Evolutionary conservation across 225 moss, liverwort and hornwort genomes (phyloP), one percentile per base, ranked within the genome.

Genomic region (Bryoerythrophyllum caledonicum): DNA sequence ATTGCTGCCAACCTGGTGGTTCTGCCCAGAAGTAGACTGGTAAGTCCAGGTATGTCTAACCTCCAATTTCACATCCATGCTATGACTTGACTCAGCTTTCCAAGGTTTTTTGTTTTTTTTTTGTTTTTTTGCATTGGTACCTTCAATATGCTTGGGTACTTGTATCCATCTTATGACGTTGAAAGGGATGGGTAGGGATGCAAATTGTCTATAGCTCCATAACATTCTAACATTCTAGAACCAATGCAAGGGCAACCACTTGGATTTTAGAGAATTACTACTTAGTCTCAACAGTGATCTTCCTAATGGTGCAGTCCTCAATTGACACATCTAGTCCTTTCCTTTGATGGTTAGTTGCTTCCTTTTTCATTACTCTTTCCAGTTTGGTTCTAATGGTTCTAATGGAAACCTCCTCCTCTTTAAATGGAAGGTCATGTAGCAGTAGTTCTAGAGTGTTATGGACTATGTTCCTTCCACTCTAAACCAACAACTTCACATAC

Each of bases 21-120:
- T 67, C 67, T 72, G 25, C 37, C 35, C 16, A 49, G 26, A 73
- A 63, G 16, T 68, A 74, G 41, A 70, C 30, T 34, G 65, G 83
- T 83, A 55, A 86, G 81, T 81, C 30, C 26, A 78, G 70, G 86
- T 86, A 83, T 81, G 76, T 69, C 41, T 76, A 63, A 35, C 65
- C 30, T 66, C 20, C 8, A 61, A 23, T 5, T 14, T 24, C 0
- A 8, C 1, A 6, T 60, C 27, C 0, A 20, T 59, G 6, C 1
- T 53, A 13, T 9, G 4, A 15, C 12, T 27, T 27, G 66, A 41
- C 10, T 56, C 13, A 21, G 21, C 38, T 8, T 38, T 8, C 38
- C 34, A 34, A 34, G 6, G n/a, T n/a, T n/a, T n/a, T 34, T 34
- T 34, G 34, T 34, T n/a, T 37, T 82, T 51, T n/a, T n/a, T n/a